Conservation (phyloP, 2,329 filamentous ascomycete species). For the Colletotrichum destructivum region DNA sequence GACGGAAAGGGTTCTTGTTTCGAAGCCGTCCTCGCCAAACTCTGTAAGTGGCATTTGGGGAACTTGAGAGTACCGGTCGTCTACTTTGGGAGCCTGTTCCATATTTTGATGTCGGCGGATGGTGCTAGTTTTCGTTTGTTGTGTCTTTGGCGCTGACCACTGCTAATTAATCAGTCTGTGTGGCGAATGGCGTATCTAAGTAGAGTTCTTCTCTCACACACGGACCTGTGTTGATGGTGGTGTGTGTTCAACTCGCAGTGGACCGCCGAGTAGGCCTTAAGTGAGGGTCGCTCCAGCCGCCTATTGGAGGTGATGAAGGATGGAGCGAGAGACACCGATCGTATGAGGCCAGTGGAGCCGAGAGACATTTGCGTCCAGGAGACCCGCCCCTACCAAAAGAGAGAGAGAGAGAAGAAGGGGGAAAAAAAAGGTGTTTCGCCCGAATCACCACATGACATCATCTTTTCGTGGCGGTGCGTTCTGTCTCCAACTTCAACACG, state of each 20-base stretch:
- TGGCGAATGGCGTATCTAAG: neutral
- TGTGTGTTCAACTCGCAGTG: neutral
- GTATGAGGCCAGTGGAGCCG: constrained; percentile 36
- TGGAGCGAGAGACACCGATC: constrained; percentile 3
- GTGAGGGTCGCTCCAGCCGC: neutral
- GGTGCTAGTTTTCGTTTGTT: neutral
- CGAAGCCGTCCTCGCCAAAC: constrained; percentile 4
- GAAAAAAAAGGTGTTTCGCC: constrained; percentile 10
- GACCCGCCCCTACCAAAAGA: neutral
- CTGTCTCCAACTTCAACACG: constrained; percentile 21
- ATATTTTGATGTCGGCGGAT: constrained; percentile 4
- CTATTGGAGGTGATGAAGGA: neutral
- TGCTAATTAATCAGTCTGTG: constrained; percentile 18
- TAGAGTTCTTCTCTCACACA: constrained; percentile 6
- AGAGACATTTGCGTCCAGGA: constrained; percentile 27
- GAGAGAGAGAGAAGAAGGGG: neutral
- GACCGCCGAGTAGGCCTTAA: neutral
- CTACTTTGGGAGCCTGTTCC: constrained; percentile 30
- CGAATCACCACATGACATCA: constrained; percentile 35
- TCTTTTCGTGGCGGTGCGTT: constrained; percentile 35
- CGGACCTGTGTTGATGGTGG: neutral
- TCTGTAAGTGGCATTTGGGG: neutral
- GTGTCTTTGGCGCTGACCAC: neutral
- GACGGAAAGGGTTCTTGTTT: constrained; percentile 30
- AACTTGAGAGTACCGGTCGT: constrained; percentile 2